Evolutionary conservation across 1,139 yeast genomes (phyloP).

Genomic region (Taphrina populina): DNA sequence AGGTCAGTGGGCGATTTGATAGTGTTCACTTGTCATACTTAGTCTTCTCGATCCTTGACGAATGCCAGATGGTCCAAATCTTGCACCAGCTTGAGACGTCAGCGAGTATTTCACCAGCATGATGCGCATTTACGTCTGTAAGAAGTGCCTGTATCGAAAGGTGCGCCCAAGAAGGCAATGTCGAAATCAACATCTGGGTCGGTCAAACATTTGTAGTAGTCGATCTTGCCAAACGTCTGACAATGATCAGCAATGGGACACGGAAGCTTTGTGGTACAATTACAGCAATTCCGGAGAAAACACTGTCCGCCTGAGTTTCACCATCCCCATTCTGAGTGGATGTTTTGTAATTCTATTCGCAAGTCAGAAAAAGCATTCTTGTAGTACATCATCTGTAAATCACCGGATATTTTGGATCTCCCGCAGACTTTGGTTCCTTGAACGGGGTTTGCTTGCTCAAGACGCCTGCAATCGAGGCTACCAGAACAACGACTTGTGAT

Average conservation of each 20-base stretch:
- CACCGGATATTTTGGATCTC: slow-evolving; percentile 9
- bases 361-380: background rate
- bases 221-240: slow-evolving; percentile 67
- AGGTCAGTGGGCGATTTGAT: background rate
- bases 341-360: slow-evolving; percentile 1
- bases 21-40: slow-evolving; percentile 39
- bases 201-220: slow-evolving; percentile 57
- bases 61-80: slow-evolving; percentile 78
- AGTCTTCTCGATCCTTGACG: slow-evolving; percentile 74
- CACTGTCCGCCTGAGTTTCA: slow-evolving; percentile 35
- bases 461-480: no score
- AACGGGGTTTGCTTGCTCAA: no score
- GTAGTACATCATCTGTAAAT: no score
- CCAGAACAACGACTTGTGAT: no score
- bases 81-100: slow-evolving; percentile 58
- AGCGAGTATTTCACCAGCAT: no score
- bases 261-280: no score
- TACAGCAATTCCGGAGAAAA: slow-evolving; percentile 53
- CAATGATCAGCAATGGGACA: no score
- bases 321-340: slow-evolving; percentile 29
- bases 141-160: slow-evolving; percentile 73
- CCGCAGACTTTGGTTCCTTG: no score
- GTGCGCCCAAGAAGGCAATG: slow-evolving; percentile 70
- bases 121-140: slow-evolving; percentile 51
- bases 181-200: slow-evolving; percentile 55